Evolutionary conservation across 2,329 filamentous ascomycete genomes (phyloP).

Genomic region (Sarocladiaceae sp.): DNA sequence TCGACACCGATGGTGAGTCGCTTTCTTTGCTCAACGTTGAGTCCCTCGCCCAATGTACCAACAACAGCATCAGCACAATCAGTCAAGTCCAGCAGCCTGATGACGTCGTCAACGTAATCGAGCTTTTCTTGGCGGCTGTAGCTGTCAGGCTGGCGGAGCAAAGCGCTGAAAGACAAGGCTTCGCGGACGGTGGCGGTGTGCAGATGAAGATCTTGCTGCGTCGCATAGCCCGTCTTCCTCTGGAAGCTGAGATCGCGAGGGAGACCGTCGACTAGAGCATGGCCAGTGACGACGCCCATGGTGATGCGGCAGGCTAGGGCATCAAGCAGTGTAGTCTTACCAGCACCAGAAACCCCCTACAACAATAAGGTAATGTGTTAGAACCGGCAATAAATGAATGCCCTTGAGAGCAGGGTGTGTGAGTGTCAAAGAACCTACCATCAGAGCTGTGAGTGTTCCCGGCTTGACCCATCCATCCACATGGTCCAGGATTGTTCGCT

Average conservation of each 20-base stretch:
- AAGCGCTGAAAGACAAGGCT: conserved; percentile 76
- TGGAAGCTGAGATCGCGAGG: conserved; percentile 12
- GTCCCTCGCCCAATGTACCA: conserved; percentile 26
- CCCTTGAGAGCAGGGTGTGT: no score
- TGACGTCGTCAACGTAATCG: conserved; percentile 83
- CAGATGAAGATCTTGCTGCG: conserved; percentile 13
- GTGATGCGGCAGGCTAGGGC: conserved; percentile 12
- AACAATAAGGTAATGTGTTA: no score
- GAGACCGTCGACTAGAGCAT: conserved; percentile 13
- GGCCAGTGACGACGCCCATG: conserved; percentile 13
- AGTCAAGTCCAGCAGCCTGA: conserved; percentile 57
- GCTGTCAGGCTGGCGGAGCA: conserved; percentile 74
- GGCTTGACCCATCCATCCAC: conserved; percentile 89
- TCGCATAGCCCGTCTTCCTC: conserved; percentile 13
- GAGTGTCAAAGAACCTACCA: no score
- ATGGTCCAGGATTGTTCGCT: conserved; percentile 68
- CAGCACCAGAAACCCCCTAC: conserved; percentile 36
- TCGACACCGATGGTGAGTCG: conserved; percentile 95
- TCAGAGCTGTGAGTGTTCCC: conserved; percentile 76
- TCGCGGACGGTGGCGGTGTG: conserved; percentile 48
- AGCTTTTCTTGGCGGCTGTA: conserved; percentile 70
- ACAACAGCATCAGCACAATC: conserved; percentile 47
- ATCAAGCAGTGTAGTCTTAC: conserved; percentile 13
- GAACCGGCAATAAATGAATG: no score
- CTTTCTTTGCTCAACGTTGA: conserved; percentile 40